Percentiles rank a stretch among this genome's conserved stretches.
Evolutionary conservation across 148 eudicot species (phyloP).

Genomic region (Pharnaceum exiguum): DNA sequence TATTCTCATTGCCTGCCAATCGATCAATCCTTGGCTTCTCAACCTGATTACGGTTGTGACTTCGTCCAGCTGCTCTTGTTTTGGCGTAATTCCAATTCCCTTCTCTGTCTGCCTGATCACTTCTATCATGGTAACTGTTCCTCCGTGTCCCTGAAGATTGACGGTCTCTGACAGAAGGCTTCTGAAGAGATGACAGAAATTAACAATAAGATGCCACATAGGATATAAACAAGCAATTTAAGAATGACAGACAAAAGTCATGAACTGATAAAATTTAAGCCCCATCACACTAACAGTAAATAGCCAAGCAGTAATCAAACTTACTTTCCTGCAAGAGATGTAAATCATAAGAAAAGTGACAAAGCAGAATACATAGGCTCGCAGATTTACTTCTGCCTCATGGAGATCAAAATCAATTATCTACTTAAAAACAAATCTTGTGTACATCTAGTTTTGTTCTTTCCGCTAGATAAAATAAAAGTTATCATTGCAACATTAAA

Average conservation of each 20-base stretch:
- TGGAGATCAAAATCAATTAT: too few relatives aligned
- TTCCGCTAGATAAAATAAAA: too few relatives aligned
- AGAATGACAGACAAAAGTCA: not conserved
- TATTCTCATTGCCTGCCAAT: slow-evolving; percentile 33
- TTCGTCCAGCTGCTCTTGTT: slow-evolving; percentile 50
- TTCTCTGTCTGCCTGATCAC: slow-evolving; percentile 69
- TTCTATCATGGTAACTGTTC: slow-evolving; percentile 59
- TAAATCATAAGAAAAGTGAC: too few relatives aligned
- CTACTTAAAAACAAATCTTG: too few relatives aligned
- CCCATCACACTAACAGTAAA: too few relatives aligned
- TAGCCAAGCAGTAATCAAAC: too few relatives aligned
- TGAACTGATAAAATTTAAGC: not conserved
- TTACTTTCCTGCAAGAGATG: too few relatives aligned
- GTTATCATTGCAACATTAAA: too few relatives aligned
- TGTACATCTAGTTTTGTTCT: too few relatives aligned
- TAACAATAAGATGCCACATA: not conserved
- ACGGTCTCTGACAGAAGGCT: slow-evolving; percentile 60
- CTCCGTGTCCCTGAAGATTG: slow-evolving; percentile 66
- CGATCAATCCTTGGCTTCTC: slow-evolving; percentile 62
- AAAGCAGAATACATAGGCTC: too few relatives aligned
- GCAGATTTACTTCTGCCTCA: too few relatives aligned
- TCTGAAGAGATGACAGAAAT: slow-evolving; percentile 31
- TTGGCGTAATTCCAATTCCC: slow-evolving; percentile 70
- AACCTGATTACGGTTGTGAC: slow-evolving; percentile 47
- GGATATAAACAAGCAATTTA: not conserved